These are phyloP conservation scores for Yamadazyma takamatsuzukensis DNA, from an alignment of 805 yeast species.

Conservation along the genomic window DNA sequence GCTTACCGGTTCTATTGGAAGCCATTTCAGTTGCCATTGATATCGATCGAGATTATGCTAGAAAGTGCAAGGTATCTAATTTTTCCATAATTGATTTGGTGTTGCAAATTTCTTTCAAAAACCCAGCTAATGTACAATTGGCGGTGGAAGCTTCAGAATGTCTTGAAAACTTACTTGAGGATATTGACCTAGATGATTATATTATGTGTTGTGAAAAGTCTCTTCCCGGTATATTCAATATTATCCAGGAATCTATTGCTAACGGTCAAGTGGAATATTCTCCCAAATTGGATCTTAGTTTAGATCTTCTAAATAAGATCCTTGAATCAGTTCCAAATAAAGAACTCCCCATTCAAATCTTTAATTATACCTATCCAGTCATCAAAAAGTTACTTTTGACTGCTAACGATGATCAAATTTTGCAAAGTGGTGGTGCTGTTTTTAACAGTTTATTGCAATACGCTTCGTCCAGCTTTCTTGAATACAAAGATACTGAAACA, in stretches of 20 bases:
- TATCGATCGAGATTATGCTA: slow-evolving; percentile 24
- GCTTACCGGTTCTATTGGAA: slow-evolving; percentile 71
- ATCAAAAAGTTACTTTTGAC: slow-evolving; percentile 36
- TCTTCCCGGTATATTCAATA: slow-evolving; percentile 46
- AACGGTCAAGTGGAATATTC: slow-evolving; percentile 44
- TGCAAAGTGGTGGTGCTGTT: slow-evolving; percentile 75
- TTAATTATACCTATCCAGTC: slow-evolving; percentile 41
- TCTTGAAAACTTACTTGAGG: slow-evolving; percentile 53
- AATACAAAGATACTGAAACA: slow-evolving; percentile 29
- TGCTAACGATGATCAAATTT: slow-evolving; percentile 69
- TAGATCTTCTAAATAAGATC: slow-evolving; percentile 55
- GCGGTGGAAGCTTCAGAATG: slow-evolving; percentile 67
- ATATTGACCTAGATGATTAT: slow-evolving; percentile 44
- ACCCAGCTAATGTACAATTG: slow-evolving; percentile 70
- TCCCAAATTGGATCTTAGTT: slow-evolving; percentile 54
- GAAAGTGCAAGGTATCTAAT: slow-evolving; percentile 13
- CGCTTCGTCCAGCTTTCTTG: slow-evolving; percentile 30
- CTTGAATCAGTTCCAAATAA: slow-evolving; percentile 40
- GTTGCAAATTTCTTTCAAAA: slow-evolving; percentile 63
- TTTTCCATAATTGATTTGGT: slow-evolving; percentile 51
- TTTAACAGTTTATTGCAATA: slow-evolving; percentile 55
- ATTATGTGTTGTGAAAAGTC: slow-evolving; percentile 45
- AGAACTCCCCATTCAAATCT: slow-evolving; percentile 36
- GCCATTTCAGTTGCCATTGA: slow-evolving; percentile 56
- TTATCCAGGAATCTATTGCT: slow-evolving; percentile 25